phyloP scores from a whole-genome alignment of 805 yeast species.

The Ascoidea rubescens region DNA sequence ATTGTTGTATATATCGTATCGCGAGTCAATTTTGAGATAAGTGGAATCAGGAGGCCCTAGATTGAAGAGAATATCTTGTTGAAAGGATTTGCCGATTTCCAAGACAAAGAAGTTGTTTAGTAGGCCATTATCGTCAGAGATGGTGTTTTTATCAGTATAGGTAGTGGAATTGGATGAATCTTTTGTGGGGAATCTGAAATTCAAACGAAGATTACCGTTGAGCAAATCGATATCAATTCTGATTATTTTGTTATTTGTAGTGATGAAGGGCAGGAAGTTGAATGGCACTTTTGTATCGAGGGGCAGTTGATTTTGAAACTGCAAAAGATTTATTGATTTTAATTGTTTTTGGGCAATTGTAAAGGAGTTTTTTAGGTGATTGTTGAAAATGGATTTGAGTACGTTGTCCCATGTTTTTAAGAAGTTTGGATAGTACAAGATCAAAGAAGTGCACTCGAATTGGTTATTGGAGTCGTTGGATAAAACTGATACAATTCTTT shows the following conservation, averaged over 20 bases:
- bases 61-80: constrained; percentile 5
- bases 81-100: constrained; percentile 2
- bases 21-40: constrained; percentile 4
- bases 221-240: too few relatives aligned
- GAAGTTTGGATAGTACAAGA: too few relatives aligned
- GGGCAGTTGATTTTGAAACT: too few relatives aligned
- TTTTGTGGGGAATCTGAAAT: too few relatives aligned
- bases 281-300: not conserved
- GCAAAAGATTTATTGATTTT: not conserved
- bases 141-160: not conserved
- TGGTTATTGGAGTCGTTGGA: not conserved
- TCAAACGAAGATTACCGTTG: too few relatives aligned
- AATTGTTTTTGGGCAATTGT: not conserved
- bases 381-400: too few relatives aligned
- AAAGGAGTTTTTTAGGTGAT: too few relatives aligned
- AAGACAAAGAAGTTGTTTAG: not conserved
- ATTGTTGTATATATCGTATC: constrained; percentile 5
- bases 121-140: not conserved
- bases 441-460: not conserved
- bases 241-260: too few relatives aligned
- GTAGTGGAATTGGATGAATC: not conserved
- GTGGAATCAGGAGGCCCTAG: constrained; percentile 10
- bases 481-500: constrained; percentile 18
- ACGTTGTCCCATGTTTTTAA: not conserved
- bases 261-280: not conserved